These are phyloP conservation scores for Picea glauca DNA, from an alignment of 75 land plant genomes.

Conservation along the genomic window DNA sequence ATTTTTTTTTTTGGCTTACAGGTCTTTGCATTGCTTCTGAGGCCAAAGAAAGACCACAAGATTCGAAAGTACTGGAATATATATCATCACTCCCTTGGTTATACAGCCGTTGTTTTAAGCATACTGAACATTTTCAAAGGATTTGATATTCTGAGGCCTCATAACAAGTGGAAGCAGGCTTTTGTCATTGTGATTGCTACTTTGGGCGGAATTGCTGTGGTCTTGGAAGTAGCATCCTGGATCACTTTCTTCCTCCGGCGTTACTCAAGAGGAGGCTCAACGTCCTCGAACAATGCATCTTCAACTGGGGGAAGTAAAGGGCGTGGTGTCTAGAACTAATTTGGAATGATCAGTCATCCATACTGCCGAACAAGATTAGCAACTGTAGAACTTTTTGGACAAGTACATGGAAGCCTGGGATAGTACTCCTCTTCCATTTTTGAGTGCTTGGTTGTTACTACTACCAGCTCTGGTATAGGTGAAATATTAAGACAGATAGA, in stretches of 20 bases:
- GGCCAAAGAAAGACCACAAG: slow-evolving; percentile 62
- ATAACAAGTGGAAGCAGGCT: slow-evolving; percentile 28
- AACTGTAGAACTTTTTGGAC: too few relatives aligned
- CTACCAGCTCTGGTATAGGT: too few relatives aligned
- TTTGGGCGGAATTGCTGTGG: slow-evolving; percentile 20
- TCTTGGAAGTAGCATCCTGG: slow-evolving; percentile 51
- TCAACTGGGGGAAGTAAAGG: too few relatives aligned
- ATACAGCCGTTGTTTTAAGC: slow-evolving; percentile 24
- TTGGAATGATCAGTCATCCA: too few relatives aligned
- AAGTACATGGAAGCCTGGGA: too few relatives aligned
- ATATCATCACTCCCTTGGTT: slow-evolving; percentile 48
- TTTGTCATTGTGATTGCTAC: slow-evolving; percentile 24
- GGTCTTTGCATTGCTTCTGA: slow-evolving; percentile 46
- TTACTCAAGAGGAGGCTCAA: too few relatives aligned
- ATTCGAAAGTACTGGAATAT: slow-evolving; percentile 42
- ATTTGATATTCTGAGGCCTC: slow-evolving; percentile 34
- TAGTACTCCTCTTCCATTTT: too few relatives aligned
- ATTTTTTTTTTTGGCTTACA: neutral
- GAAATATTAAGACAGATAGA: too few relatives aligned
- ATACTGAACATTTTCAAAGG: slow-evolving; percentile 63
- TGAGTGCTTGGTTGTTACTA: too few relatives aligned
- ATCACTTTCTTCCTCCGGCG: neutral
- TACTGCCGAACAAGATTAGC: too few relatives aligned
- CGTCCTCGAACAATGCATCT: too few relatives aligned
- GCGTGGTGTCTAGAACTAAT: too few relatives aligned